Base-by-base conservation (phyloP, 2,329 filamentous ascomycete species). In the Aspergillus sp. region DNA sequence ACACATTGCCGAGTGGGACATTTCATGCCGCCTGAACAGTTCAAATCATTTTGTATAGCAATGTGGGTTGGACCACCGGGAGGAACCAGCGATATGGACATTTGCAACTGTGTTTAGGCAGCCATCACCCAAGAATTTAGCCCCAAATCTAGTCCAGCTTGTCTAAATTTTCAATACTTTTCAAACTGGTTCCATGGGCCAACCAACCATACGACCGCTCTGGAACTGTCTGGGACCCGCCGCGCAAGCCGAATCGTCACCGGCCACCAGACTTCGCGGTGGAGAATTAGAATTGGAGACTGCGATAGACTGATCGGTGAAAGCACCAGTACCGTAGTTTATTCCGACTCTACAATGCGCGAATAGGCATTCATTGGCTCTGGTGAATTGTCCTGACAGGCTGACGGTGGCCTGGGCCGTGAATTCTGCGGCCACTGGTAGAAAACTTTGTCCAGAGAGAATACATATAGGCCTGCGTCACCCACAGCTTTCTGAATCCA, bases 221-320 rank as follows among this genome's bases (percentile, higher is more conserved):
- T 27, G 2, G 43, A 12, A 23, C 27, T 23, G 9, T 9, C 14
- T 46, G 6, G 39, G 46, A 39, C 37, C 27, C 14, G 52, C 52
- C 52, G 24, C 52, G 52, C 52, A 47, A 54, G 52, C 52, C 23
- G 52, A 41, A 54, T 54, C 52, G 52, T 54, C 43, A 48, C 33
- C 52, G 21, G 39, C 51, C 41, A 47, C 33, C 24, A 46, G 44
- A 40, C 37, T 48, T 48, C 39, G 27, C 8, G 35, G 52, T 54
- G 43, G 52, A 41, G 52, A 35, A 9, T 4, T 31, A 41, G 52
- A 35, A 4, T 9, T 31, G 27, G 27, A 31, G 15, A 14, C 21
- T 4, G 14, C 12, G 9, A 37, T 37, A 15, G 9, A 37, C 43
- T n/a, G 41, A 54, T 23, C 23, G 39, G 19, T 27, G n/a, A 19